These are phyloP conservation scores for Chamaecrista fasciculata DNA, from an alignment of 306 rosid species.

Conservation along the genomic window DNA sequence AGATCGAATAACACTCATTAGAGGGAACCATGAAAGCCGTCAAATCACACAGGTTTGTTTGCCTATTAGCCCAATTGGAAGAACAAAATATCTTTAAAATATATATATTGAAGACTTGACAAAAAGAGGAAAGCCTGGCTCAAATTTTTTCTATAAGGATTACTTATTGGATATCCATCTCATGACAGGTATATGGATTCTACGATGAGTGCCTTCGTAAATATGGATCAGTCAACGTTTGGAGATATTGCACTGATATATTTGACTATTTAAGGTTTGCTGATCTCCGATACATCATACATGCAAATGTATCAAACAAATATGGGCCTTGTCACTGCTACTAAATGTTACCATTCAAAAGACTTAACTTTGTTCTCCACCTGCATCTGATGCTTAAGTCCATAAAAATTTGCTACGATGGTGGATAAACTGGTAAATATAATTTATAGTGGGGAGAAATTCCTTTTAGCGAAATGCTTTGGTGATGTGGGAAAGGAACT, in stretches of 20 bases:
- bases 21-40: conserved; percentile 99
- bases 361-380: background rate
- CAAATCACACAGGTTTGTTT: conserved; percentile 99
- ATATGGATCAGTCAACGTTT: conserved; percentile 97
- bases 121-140: background rate
- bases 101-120: background rate
- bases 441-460: background rate
- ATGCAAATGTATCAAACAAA: background rate
- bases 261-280: conserved; percentile 92
- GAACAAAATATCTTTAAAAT: background rate
- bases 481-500: background rate
- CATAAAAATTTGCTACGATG: background rate
- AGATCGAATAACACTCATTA: conserved; percentile 95
- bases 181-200: conserved; percentile 95
- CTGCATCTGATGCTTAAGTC: background rate
- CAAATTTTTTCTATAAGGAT: conserved; percentile 22
- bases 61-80: conserved; percentile 23
- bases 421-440: background rate
- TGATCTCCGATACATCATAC: conserved; percentile 23
- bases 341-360: background rate
- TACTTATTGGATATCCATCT: conserved; percentile 39
- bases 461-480: background rate
- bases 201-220: conserved; percentile 98
- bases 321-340: background rate
- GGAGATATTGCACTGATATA: conserved; percentile 99